Evolutionary conservation across 306 rosid genomes (phyloP), one percentile per base, ranked within the genome.

Genomic region (Inga oerstediana): DNA sequence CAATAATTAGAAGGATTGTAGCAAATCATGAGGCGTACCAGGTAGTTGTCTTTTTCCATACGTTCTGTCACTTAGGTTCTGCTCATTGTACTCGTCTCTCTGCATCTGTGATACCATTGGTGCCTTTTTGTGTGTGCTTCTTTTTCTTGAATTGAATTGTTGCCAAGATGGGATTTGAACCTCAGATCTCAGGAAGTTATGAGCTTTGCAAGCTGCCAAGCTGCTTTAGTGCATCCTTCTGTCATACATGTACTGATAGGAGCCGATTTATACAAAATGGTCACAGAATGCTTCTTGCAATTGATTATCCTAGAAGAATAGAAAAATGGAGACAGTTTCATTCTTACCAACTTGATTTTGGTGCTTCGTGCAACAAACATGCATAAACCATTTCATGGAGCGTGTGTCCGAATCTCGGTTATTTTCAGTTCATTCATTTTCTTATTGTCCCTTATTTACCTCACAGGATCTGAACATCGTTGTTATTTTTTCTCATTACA

Each of bases 21-120:
- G 79, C 96, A 56, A 95, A 95, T 85, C 96, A 95, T 46, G 98
- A 95, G 83, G 99, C 99, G 6, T 95, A 90, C 85, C 99, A 92
- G 97, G 99, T 95, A 79, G 12, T 64, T 13, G 5, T 64, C 39
- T 64, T 5, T 64, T 64, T 64, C 70, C 41, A 30, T 30, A 14
- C 37, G 0, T 64, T 13, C 14, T 61, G 14, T n/a, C n/a, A n/a
- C n/a, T 10, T 10, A 24, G 67, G 32, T 61, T 22, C 35, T 24
- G 32, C 67, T 61, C 67, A 61, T 61, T 16, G 35, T 10, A 24
- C 3, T 15, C 35, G 11, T 61, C 35, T 61, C 16, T 61, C 7
- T 64, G 70, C 39, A 1, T 11, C 22, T 62, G 35, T 62, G 68
- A 13, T 30, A 0, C 20, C 16, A 10, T 24, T 61, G 35, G 17